Evolutionary conservation across 495 filamentous ascomycete genomes (phyloP), one percentile per base, ranked within the genome.

Genomic region (Letharia columbiana): DNA sequence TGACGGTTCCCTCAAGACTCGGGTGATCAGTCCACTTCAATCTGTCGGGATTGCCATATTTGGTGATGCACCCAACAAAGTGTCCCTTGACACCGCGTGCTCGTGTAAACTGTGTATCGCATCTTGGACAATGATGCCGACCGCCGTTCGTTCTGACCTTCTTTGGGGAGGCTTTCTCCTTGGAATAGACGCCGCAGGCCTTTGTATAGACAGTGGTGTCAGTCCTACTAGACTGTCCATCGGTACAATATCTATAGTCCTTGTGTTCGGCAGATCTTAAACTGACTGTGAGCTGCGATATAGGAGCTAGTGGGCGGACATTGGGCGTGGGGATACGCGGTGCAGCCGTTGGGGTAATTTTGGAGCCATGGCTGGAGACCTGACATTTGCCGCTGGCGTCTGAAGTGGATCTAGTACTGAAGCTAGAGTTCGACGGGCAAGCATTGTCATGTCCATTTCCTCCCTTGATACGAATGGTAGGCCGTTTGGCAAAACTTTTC

Each of bases 21-120:
- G 52, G 52, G 28, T 56, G 52, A 35, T 56, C 31, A 18, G 52
- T 56, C 52, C 52, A 56, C 18, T 35, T 56, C 31, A 56, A 56
- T 28, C 52, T 33, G 31, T 35, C 31, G 10, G 52, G 52, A 56
- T 56, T 56, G 28, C 52, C 52, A 35, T 33, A 18, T 35, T 18
- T 56, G 17, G 52, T 35, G 28, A 56, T 56, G 52, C 52, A 56
- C 12, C 52, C 52, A 33, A 56, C 52, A 35, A 56, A 56, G 35
- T 56, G 52, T 35, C 31, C 35, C 52, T 4, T 56, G 13, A 56
- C 52, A 35, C 28, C 11, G 11, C 18, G 28, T 17, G 52, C 3
- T 35, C 15, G 28, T 18, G 28, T 56, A 56, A 56, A 56, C 13
- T 8, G 28, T 33, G 31, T 56, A 56, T 56, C 52, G 28, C 52